Evolutionary conservation across 2,329 filamentous ascomycete genomes (phyloP).

Genomic region (Clonostachys solani): DNA sequence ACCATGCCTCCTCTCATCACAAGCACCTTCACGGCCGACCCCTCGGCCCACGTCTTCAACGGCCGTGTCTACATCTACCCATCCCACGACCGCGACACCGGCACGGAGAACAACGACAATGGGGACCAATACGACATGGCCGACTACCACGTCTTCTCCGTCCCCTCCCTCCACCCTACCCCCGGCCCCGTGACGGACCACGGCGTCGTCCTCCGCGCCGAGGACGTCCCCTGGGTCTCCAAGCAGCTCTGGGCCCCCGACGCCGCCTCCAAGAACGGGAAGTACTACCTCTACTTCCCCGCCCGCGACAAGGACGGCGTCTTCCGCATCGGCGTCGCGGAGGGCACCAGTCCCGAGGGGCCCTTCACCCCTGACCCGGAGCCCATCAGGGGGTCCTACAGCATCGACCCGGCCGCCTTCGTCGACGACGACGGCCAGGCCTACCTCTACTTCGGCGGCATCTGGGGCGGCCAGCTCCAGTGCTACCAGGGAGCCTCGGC

Average conservation of each 20-base stretch:
- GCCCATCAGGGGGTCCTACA: slow-evolving; percentile 65
- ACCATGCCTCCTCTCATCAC: slow-evolving; percentile 58
- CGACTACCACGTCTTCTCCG: slow-evolving; percentile 77
- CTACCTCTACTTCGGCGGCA: slow-evolving; percentile 66
- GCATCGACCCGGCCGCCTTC: slow-evolving; percentile 73
- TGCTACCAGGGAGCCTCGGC: slow-evolving; percentile 59
- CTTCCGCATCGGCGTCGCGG: slow-evolving; percentile 73
- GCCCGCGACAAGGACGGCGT: slow-evolving; percentile 65
- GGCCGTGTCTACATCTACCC: slow-evolving; percentile 75
- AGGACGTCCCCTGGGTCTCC: slow-evolving; percentile 70
- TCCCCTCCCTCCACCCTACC: slow-evolving; percentile 37
- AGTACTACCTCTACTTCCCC: slow-evolving; percentile 76
- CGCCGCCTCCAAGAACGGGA: slow-evolving; percentile 61
- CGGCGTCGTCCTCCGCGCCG: slow-evolving; percentile 60
- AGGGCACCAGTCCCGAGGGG: slow-evolving; percentile 58
- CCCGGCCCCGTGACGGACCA: slow-evolving; percentile 65
- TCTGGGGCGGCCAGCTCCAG: slow-evolving; percentile 79
- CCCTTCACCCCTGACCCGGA: slow-evolving; percentile 64
- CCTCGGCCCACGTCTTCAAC: slow-evolving; percentile 77
- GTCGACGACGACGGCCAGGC: slow-evolving; percentile 50
- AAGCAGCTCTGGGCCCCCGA: slow-evolving; percentile 83
- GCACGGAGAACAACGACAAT: slow-evolving; percentile 76
- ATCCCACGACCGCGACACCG: slow-evolving; percentile 73
- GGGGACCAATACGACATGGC: slow-evolving; percentile 83
- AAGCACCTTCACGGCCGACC: slow-evolving; percentile 76